Conservation (phyloP, 257 asterid species). For the Solanum rostratum region DNA sequence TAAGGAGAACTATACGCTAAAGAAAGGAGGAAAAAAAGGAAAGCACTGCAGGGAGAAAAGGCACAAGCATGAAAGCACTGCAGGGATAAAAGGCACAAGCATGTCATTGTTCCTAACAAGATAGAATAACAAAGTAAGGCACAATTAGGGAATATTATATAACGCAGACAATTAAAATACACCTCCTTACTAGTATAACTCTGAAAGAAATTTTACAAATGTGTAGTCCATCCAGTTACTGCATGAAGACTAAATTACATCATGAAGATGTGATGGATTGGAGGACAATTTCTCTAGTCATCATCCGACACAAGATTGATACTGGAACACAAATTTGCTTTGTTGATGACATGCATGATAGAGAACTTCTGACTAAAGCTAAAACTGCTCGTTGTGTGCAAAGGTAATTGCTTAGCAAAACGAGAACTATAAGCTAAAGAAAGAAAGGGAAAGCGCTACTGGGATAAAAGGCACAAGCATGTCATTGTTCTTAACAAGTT, state of each 20-base stretch:
- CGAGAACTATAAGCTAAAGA: neutral
- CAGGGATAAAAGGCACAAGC: neutral
- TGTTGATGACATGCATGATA: neutral
- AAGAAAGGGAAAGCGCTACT: too few species aligned
- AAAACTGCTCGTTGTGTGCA: neutral
- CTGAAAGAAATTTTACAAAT: neutral
- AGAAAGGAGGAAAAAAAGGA: neutral
- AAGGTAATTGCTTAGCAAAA: neutral
- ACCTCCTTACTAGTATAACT: neutral
- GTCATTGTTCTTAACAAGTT: too few species aligned
- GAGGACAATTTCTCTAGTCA: slow-evolving; percentile 14
- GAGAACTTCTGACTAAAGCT: neutral
- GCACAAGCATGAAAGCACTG: neutral
- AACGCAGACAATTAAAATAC: neutral
- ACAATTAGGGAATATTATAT: too few species aligned
- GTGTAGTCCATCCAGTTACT: neutral
- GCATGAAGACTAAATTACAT: neutral
- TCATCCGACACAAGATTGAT: neutral
- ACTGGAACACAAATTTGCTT: neutral
- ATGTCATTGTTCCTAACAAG: too few species aligned
- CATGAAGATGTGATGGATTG: slow-evolving; percentile 7
- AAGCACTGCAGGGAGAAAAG: too few species aligned
- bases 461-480: neutral
- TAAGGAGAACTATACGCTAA: neutral
- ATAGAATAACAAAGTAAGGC: too few species aligned